phyloP scores from a whole-genome alignment of 1,139 yeast genomes.

The Saccharomyces hybrid region DNA sequence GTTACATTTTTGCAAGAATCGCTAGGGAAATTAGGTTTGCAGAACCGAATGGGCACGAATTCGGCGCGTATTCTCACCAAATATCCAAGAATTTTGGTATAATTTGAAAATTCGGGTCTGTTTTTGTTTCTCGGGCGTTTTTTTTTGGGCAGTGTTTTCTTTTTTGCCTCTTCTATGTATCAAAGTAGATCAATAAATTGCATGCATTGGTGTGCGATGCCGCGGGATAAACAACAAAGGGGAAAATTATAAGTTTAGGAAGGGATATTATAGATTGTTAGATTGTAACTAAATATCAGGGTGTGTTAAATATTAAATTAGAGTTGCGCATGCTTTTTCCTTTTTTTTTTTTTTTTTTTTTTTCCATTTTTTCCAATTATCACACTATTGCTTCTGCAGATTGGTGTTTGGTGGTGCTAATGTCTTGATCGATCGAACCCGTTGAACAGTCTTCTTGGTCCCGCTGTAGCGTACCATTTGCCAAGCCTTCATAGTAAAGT shows the following conservation, averaged over 20 bases:
- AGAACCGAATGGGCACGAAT: background rate
- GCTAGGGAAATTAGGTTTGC: background rate
- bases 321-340: background rate
- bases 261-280: background rate
- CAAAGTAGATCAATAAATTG: no score
- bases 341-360: background rate
- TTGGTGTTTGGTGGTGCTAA: background rate
- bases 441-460: background rate
- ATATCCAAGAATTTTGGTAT: slow-evolving; percentile 12
- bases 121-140: background rate
- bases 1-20: background rate
- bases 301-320: background rate
- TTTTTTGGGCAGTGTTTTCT: background rate
- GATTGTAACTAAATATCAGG: background rate
- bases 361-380: no score
- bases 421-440: background rate
- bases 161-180: no score
- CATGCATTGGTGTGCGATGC: no score
- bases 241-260: background rate
- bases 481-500: background rate
- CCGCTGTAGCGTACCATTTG: background rate
- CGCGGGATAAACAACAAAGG: background rate
- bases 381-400: background rate
- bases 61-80: slow-evolving; percentile 4
- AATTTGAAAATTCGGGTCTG: background rate